phyloP scores from a whole-genome alignment of 495 filamentous ascomycete genomes.

The Astrothelium subdiscretum region DNA sequence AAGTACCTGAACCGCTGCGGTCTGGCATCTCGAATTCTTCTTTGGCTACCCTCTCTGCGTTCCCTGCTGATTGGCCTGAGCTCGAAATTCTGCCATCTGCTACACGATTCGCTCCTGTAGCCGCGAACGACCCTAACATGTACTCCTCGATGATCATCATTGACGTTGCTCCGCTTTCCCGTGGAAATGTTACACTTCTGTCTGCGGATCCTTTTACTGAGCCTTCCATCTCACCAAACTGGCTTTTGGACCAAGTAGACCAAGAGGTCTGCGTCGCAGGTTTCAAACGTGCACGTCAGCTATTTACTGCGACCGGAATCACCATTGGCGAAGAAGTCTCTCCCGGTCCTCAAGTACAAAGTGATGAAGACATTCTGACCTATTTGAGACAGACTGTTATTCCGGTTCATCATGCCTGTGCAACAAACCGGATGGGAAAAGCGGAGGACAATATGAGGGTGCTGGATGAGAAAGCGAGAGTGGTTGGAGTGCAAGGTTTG shows the following conservation, averaged over 20 bases:
- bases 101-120: background rate
- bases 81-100: conserved; percentile 8
- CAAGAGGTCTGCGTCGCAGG: conserved; percentile 13
- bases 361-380: conserved; percentile 18
- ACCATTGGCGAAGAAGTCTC: conserved; percentile 13
- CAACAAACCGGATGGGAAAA: conserved; percentile 4
- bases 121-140: background rate
- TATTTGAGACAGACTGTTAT: background rate
- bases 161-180: background rate
- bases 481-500: conserved; percentile 36
- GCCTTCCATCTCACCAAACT: conserved; percentile 20
- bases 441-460: conserved; percentile 22
- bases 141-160: background rate
- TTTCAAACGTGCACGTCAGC: conserved; percentile 15
- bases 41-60: background rate
- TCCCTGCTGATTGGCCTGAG: conserved; percentile 17
- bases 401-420: conserved; percentile 5
- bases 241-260: conserved; percentile 17
- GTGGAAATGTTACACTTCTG: conserved; percentile 5
- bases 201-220: conserved; percentile 16
- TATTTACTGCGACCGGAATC: background rate
- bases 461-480: conserved; percentile 35
- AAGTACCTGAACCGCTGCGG: conserved; percentile 25
- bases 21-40: conserved; percentile 1
- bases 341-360: conserved; percentile 11